Base-by-base conservation (phyloP, 345 rosid genomes). In the Populus nigra region DNA sequence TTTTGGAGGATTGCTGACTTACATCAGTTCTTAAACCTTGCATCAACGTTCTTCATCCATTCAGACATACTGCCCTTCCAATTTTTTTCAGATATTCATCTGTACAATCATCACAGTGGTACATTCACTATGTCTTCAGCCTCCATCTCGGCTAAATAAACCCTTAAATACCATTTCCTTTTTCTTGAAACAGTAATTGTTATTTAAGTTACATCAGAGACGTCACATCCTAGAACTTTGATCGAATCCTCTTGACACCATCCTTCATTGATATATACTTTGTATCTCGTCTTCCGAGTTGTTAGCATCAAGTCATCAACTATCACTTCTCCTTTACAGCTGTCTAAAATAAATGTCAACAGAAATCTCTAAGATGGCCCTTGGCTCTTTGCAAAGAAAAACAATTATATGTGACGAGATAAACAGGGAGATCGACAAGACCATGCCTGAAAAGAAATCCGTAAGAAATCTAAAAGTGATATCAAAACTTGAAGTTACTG, bases 91-190 rank as follows among this genome's bases (percentile, higher is more conserved):
- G 49, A 45, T 12, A 3, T 45, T 45, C 16, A 45, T 12, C 15
- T 45, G 49, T 12, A 39, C 39, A 55, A 71, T 23, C 65, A 31
- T 3, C 63, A n/a, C 38, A 49, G 27, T 20, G 18, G 11, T 23
- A 3, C 36, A 33, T 20, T 33, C 8, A n/a, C 16, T 22, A 31
- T 27, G 38, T 43, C 20, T 15, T 29, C 29, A 29, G 33, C 43
- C 23, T 53, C 72, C 69, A 59, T 45, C 66, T 75, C 36, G 18
- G 50, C 57, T 8, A 50, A 69, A 80, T 69, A 29, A 67, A 53
- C 69, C 27, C 33, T 67, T 45, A 23, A 15, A 76, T 41, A 27
- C 20, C 27, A 25, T 38, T 59, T 35, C 36, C 49, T 27, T 39
- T 38, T 31, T 39, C 33, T 39, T 73, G 2, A 68, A 69, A 57